Conservation (phyloP, 2,329 filamentous ascomycete genomes). For the Colletotrichum godetiae region DNA sequence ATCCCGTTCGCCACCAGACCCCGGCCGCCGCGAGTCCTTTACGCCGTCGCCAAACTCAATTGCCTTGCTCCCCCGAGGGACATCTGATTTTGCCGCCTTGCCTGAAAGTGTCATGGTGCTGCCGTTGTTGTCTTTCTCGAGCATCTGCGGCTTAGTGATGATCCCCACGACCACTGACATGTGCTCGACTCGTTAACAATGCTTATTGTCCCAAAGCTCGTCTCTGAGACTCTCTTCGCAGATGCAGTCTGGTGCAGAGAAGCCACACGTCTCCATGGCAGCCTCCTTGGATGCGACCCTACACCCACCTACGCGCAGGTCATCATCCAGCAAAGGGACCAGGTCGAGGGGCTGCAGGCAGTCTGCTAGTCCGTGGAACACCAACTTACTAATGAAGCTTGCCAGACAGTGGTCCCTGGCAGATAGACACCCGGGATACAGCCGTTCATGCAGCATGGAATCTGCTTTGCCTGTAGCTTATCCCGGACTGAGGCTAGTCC, state of each 20-base stretch:
- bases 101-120: not conserved
- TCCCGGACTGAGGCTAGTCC: no score
- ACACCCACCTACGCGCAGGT: no score
- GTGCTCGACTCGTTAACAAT: not conserved
- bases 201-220: not conserved
- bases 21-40: not conserved
- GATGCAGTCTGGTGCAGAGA: not conserved
- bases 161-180: not conserved
- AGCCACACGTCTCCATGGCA: not conserved
- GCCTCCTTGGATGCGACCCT: no score
- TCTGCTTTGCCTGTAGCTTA: no score
- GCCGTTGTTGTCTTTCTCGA: not conserved
- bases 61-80: not conserved
- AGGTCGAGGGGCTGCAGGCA: no score
- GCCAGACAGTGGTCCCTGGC: no score
- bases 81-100: not conserved
- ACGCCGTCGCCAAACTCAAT: not conserved
- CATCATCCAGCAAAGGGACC: no score
- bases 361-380: no score
- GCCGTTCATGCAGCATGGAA: no score
- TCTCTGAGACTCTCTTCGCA: not conserved
- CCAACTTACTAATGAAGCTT: no score
- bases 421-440: no score
- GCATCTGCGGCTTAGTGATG: not conserved
- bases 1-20: not conserved